Conservation (phyloP, 192 early-diverging fungal genomes). For the Anaeromyces robustus region DNA sequence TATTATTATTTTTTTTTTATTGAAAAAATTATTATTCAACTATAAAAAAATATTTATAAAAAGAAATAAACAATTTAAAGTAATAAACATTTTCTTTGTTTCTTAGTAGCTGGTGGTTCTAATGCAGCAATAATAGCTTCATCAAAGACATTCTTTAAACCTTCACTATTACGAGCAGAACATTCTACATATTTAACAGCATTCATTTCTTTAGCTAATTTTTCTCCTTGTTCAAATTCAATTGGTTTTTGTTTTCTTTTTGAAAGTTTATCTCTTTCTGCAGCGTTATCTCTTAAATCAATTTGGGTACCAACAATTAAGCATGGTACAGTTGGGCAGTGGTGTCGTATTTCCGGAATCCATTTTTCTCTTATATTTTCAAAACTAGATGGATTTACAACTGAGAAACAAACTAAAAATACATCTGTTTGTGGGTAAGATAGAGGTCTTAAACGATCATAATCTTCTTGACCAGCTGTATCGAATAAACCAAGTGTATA, state of each 20-base stretch:
- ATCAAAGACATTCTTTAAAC: slow-evolving; percentile 87
- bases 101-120: slow-evolving; percentile 56
- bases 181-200: slow-evolving; percentile 93
- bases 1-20: too few relatives aligned
- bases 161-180: slow-evolving; percentile 79
- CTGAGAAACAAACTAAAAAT: neutral
- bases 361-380: slow-evolving; percentile 29
- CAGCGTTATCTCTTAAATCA: slow-evolving; percentile 77
- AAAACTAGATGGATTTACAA: neutral
- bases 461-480: slow-evolving; percentile 95
- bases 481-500: slow-evolving; percentile 93
- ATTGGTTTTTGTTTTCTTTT: slow-evolving; percentile 74
- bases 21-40: too few relatives aligned
- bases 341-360: slow-evolving; percentile 85
- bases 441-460: slow-evolving; percentile 53
- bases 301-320: slow-evolving; percentile 86
- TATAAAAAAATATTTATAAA: too few relatives aligned
- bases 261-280: slow-evolving; percentile 59
- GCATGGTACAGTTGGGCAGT: slow-evolving; percentile 88
- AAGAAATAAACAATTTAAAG: slow-evolving; percentile 25
- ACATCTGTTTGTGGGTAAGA: neutral
- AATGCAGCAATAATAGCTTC: slow-evolving; percentile 97
- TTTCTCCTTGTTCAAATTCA: slow-evolving; percentile 59
- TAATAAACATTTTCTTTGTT: slow-evolving; percentile 63
- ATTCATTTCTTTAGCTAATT: slow-evolving; percentile 62